Evolutionary conservation across 2,329 filamentous ascomycete genomes (phyloP), one percentile per base, ranked within the genome.

Genomic region (Amauroascus verrucosus): DNA sequence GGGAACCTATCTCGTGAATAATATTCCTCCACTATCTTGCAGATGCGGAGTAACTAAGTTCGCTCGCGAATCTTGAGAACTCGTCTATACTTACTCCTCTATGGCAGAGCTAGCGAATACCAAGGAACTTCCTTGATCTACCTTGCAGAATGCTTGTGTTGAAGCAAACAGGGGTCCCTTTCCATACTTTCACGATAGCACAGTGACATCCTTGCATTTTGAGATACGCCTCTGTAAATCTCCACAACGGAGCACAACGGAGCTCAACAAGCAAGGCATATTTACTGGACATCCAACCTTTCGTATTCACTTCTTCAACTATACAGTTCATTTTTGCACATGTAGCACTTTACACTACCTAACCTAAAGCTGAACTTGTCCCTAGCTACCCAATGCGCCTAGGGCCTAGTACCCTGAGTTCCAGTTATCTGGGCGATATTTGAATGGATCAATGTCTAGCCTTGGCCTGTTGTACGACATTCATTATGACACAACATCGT

Each of bases 111-210:
- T 16, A 22, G 32, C 18, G 30, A 30, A 44, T 37, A 45, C 49
- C 49, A 45, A 51, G 49, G 41, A 45, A 45, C 20, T 46, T 43
- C 40, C 30, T 33, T 52, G 50, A 52, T 52, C 41, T 52, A 37
- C 50, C 40, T 45, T 52, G 50, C 50, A 52, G 50, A 46, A 52
- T 52, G 50, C 50, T 52, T 52, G 32, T 52, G 16, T 38, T 37
- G 20, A 24, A 28, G 7, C 22, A 18, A 4, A n/a, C 41, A 52
- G 28, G 50, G 50, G 28, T 51, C n/a, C 7, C 40, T 18, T n/a
- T n/a, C n/a, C 26, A 11, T 11, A 14, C 9, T 24, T 28, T 20
- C 4, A 13, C 26, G 14, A 18, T 6, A 4, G n/a, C 26, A 38
- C 14, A 38, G 35, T 18, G n/a, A 18, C 35, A 38, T 3, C 35